Conservation (phyloP, 441 rosid genomes). For the Eutrema salsugineum region DNA sequence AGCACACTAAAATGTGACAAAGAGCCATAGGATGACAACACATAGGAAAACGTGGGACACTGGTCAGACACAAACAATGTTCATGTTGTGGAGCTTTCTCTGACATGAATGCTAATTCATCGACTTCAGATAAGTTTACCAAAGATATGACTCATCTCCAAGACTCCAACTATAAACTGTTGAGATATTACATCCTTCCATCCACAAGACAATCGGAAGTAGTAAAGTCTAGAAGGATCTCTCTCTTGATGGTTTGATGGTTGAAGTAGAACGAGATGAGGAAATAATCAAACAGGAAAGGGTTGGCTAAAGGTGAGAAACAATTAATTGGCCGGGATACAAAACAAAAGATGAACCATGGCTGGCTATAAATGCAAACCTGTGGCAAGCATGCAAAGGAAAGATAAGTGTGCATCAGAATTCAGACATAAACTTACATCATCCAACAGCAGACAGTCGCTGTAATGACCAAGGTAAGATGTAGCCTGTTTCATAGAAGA, state of each 20-base stretch:
- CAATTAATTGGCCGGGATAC: not conserved
- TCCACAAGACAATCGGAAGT: not conserved
- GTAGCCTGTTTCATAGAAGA: conserved; percentile 51
- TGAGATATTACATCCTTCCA: not conserved
- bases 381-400: not conserved
- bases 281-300: not conserved
- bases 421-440: conserved; percentile 69
- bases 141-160: not conserved
- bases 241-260: not conserved
- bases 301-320: not conserved
- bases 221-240: not conserved
- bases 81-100: not conserved
- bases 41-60: not conserved
- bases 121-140: not conserved
- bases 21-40: not conserved
- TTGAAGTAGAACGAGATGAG: not conserved
- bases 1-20: not conserved
- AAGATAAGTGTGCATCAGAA: not conserved
- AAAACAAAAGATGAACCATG: not conserved
- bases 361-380: not conserved
- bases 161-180: not conserved
- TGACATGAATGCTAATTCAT: not conserved
- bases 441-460: conserved; percentile 94
- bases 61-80: not conserved
- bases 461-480: conserved; percentile 73